Base-by-base conservation (phyloP, 306 rosid species). In the Rosa lucieae region DNA sequence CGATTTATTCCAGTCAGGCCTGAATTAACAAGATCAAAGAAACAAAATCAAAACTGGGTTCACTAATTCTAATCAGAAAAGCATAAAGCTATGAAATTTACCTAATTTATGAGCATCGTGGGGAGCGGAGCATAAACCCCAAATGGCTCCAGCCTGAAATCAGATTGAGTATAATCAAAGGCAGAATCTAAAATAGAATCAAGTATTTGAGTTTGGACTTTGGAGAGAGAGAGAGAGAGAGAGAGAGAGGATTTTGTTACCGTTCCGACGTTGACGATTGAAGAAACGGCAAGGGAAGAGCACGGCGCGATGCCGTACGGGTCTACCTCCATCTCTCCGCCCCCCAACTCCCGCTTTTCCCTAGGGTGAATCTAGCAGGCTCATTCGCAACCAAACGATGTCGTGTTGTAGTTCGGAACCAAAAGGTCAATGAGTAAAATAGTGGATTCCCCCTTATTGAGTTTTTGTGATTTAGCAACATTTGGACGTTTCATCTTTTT, bases 111-210 rank as follows among this genome's bases (percentile, higher is more conserved):
- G 87, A 84, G 99, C 93, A 5, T 95, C 88, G 76, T 84, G 87
- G 43, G 99, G 99, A 78, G 87, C 93, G 69, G 77, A 11, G 82
- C 98, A 93, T 55, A 91, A 61, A 8, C 98, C 99, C 97, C 98
- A 95, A 49, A 95, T 82, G 26, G 89, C 94, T 80, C 97, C 96
- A 1, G 97, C 98, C 99, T 95, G 94, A 90, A 82, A 65, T 55
- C 44, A 58, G 67, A 65, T 59, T 79, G 21, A 65, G 5, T 77
- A 39, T 14, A 39, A 5, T 75, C 23, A 21, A n/a, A 40, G 37
- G 44, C 20, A 29, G 39, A 48, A 23, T 47, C 3, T 17, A 43
- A 51, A 44, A 12, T 71, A 23, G 10, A 49, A 48, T 9, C 14
- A 5, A 44, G 40, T 12, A 17, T 43, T 42, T 43, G 10, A 43